These are phyloP conservation scores for Noccaea caerulescens DNA, from an alignment of 345 rosid genomes.

Conservation along the genomic window DNA sequence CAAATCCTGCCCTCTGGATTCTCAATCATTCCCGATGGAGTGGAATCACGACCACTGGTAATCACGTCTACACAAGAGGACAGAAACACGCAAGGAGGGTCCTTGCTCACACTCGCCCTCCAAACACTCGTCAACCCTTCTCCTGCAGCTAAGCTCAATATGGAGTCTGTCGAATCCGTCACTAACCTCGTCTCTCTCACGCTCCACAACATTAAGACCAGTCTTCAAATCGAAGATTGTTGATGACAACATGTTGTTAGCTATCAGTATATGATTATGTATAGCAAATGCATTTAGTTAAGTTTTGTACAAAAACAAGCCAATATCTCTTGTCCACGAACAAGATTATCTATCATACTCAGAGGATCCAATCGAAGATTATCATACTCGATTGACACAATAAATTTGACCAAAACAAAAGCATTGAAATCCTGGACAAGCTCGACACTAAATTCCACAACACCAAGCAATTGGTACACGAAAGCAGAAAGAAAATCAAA, in stretches of 20 bases:
- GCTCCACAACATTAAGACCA: slow-evolving; percentile 70
- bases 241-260: slow-evolving; percentile 40
- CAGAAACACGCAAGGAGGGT: slow-evolving; percentile 82
- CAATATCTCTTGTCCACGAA: too few relatives aligned
- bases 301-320: slow-evolving; percentile 32
- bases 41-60: slow-evolving; percentile 85
- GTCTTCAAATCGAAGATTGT: slow-evolving; percentile 85
- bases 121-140: slow-evolving; percentile 70
- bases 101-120: slow-evolving; percentile 79
- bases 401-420: not conserved
- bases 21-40: slow-evolving; percentile 88
- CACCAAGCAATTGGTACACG: slow-evolving; percentile 7
- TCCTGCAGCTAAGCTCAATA: slow-evolving; percentile 67
- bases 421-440: too few relatives aligned
- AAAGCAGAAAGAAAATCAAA: slow-evolving; percentile 13
- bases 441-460: not conserved
- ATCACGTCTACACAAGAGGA: slow-evolving; percentile 84
- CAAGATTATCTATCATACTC: too few relatives aligned
- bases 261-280: slow-evolving; percentile 34
- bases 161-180: slow-evolving; percentile 85
- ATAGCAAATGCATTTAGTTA: slow-evolving; percentile 35
- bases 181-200: slow-evolving; percentile 79
- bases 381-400: not conserved
- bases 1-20: slow-evolving; percentile 89
- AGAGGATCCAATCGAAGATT: too few relatives aligned